Conservation (phyloP, 73 alveolate species). For the Stentor coeruleus region DNA sequence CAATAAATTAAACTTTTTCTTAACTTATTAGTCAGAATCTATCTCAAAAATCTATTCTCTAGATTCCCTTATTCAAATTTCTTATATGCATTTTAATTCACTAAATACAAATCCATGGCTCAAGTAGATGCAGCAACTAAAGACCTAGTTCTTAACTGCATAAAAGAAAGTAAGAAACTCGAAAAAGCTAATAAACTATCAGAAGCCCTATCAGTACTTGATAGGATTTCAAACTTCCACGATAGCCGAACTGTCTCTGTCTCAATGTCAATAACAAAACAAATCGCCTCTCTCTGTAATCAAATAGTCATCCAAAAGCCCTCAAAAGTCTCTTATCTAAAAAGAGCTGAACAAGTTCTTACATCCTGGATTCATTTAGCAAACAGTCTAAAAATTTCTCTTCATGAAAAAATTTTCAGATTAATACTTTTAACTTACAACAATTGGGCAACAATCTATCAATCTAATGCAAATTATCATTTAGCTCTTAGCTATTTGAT, state of each 20-base stretch:
- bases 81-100: too few relatives aligned
- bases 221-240: neutral
- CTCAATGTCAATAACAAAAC: neutral
- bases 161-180: neutral
- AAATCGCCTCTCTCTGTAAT: conserved; percentile 19
- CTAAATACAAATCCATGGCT: too few relatives aligned
- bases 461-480: neutral
- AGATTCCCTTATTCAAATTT: too few relatives aligned
- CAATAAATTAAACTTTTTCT: too few relatives aligned
- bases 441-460: conserved; percentile 13
- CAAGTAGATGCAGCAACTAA: too few relatives aligned
- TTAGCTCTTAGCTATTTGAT: conserved; percentile 10
- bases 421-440: neutral
- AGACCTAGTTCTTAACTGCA: neutral
- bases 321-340: conserved; percentile 4
- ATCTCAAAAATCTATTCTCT: too few relatives aligned
- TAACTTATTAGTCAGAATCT: too few relatives aligned
- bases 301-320: neutral
- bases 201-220: conserved; percentile 7
- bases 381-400: neutral
- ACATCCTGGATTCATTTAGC: neutral
- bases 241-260: neutral
- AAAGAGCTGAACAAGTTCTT: conserved; percentile 6
- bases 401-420: conserved; percentile 14
- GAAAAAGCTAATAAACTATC: neutral